A percentile compares a stretch with the other conserved stretches of the same genome.
Conservation (phyloP, 2,329 filamentous ascomycete species). For the Alternaria dauci region DNA sequence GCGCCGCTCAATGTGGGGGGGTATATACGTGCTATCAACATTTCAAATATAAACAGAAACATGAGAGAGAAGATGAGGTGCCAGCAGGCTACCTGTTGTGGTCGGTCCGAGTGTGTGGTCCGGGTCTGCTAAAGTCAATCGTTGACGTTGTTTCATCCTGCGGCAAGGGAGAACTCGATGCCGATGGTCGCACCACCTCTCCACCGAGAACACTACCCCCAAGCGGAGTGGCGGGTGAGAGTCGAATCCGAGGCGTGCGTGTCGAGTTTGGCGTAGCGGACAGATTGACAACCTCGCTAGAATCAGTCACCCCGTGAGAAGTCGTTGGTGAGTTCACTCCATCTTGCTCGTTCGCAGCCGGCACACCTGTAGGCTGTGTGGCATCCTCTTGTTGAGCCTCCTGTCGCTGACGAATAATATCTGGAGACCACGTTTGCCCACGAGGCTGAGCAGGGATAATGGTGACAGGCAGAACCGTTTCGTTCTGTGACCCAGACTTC, state of each 20-base stretch:
- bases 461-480: conserved; percentile 63
- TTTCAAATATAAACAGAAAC: conserved; percentile 35
- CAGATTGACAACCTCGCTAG: conserved; percentile 20
- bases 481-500: conserved; percentile 42
- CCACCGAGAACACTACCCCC: conserved; percentile 25
- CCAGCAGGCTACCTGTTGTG: conserved; percentile 40
- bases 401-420: conserved; percentile 38
- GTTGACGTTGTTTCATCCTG: conserved; percentile 11
- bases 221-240: conserved; percentile 29
- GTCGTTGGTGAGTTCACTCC: conserved; percentile 23
- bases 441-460: conserved; percentile 68
- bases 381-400: conserved; percentile 27
- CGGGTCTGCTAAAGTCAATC: conserved; percentile 13
- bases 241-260: conserved; percentile 35
- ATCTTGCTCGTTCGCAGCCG: conserved; percentile 30
- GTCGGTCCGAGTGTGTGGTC: conserved; percentile 32
- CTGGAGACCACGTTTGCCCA: conserved; percentile 64
- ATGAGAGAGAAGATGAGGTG: conserved; percentile 15
- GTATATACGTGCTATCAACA: conserved; percentile 36
- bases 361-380: conserved; percentile 26
- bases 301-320: conserved; percentile 16
- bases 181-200: conserved; percentile 17
- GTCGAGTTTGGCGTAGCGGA: conserved; percentile 23
- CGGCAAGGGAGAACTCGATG: conserved; percentile 1
- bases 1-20: conserved; percentile 29